phyloP scores from a whole-genome alignment of 2,329 filamentous ascomycete species.

The Calonectria montana region DNA sequence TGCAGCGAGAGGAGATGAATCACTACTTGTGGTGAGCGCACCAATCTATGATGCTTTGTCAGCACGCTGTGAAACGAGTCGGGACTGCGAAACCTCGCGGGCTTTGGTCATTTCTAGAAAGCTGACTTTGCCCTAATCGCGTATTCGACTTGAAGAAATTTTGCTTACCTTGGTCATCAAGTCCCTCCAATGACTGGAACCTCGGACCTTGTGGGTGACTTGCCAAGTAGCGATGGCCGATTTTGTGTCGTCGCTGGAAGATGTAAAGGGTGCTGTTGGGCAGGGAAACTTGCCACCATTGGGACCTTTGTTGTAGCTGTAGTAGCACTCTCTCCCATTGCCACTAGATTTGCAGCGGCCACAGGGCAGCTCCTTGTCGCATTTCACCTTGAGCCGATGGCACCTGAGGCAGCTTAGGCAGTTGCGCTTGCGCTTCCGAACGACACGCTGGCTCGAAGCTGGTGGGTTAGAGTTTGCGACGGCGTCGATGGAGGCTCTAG shows the following conservation, averaged over 20 bases:
- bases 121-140: not conserved
- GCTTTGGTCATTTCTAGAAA: not conserved
- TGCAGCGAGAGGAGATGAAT: constrained; percentile 41
- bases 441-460: constrained; percentile 35
- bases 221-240: constrained; percentile 47
- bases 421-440: constrained; percentile 51
- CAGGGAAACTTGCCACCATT: constrained; percentile 50
- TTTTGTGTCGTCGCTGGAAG: constrained; percentile 40
- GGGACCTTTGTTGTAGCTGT: constrained; percentile 51
- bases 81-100: not conserved
- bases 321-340: constrained; percentile 50
- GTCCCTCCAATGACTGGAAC: constrained; percentile 51
- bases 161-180: constrained; percentile 50
- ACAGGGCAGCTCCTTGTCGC: constrained; percentile 51
- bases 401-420: constrained; percentile 51
- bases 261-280: constrained; percentile 38
- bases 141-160: not conserved
- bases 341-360: constrained; percentile 49
- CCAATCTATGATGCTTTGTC: constrained; percentile 38
- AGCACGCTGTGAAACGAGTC: not conserved
- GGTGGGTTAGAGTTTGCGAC: constrained; percentile 4
- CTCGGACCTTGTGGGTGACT: constrained; percentile 48
- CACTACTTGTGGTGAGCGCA: constrained; percentile 34
- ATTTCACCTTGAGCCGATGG: constrained; percentile 52
- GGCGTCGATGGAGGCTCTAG: constrained; percentile 13